These are phyloP conservation scores for Penicillium salamii DNA, from an alignment of 495 filamentous ascomycete genomes.

Conservation along the genomic window DNA sequence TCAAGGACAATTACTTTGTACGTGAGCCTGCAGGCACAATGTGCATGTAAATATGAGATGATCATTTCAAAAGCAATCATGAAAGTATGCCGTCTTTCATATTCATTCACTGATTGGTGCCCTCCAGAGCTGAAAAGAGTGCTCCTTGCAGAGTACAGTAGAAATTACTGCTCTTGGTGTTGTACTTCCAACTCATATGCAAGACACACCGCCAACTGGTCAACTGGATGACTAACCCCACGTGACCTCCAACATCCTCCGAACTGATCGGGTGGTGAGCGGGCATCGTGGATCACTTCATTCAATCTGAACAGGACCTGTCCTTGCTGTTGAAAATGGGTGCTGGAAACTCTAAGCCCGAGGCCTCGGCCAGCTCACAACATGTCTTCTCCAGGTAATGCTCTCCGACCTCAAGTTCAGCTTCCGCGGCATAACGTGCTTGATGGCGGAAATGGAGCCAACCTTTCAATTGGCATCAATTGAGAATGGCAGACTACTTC, in stretches of 20 bases:
- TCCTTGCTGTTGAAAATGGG: constrained; percentile 32
- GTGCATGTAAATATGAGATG: too few relatives aligned
- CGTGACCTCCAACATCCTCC: constrained; percentile 11
- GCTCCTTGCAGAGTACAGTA: too few relatives aligned
- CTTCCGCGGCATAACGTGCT: constrained; percentile 3
- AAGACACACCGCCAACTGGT: constrained; percentile 2
- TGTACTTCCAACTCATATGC: too few relatives aligned
- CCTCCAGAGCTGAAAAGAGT: too few relatives aligned
- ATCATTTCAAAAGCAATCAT: too few relatives aligned
- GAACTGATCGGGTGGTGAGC: constrained; percentile 9
- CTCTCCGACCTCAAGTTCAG: constrained; percentile 2
- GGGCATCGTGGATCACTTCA: constrained; percentile 5
- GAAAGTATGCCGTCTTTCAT: too few relatives aligned
- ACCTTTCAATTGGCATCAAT: constrained; percentile 14
- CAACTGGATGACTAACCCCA: constrained; percentile 6
- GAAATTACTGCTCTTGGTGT: too few relatives aligned
- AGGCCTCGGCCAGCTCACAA: constrained; percentile 45
- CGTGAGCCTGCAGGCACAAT: too few relatives aligned
- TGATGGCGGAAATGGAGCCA: constrained; percentile 9
- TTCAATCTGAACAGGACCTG: constrained; percentile 7
- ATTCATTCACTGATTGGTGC: too few relatives aligned
- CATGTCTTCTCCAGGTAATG: constrained; percentile 53
- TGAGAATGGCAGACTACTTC: not conserved
- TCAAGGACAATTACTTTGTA: too few relatives aligned
- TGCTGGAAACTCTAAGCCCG: constrained; percentile 52